phyloP scores from a whole-genome alignment of 1,284 basidiomycete genomes.

The Singerocomus inundabilis region DNA sequence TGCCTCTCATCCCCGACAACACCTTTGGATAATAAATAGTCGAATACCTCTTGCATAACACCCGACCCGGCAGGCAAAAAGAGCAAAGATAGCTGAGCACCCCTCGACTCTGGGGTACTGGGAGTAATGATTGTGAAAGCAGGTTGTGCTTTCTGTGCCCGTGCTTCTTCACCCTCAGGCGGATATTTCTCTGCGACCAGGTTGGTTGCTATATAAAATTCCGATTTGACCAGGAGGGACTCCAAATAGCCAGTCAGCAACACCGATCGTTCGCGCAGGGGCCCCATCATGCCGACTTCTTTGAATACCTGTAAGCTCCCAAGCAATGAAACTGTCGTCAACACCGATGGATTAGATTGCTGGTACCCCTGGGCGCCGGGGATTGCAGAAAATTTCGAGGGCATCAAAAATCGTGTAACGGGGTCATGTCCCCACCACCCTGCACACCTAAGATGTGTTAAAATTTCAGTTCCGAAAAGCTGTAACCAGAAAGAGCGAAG shows the following conservation, averaged over 20 bases:
- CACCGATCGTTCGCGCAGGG: conserved; percentile 68
- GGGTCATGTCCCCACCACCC: conserved; percentile 99
- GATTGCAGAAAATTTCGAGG: conserved; percentile 77
- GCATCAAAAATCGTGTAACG: conserved; percentile 89
- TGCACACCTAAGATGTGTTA: conserved; percentile 58
- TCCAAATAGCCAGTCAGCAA: conserved; percentile 74
- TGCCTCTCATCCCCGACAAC: conserved; percentile 88
- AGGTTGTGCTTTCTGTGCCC: conserved; percentile 17
- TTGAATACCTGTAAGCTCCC: conserved; percentile 83
- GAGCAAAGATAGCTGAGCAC: conserved; percentile 83
- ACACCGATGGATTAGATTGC: conserved; percentile 88
- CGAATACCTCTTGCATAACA: conserved; percentile 72
- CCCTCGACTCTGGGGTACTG: conserved; percentile 59
- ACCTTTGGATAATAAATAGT: conserved; percentile 62
- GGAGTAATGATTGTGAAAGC: conserved; percentile 92
- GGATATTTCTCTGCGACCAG: conserved; percentile 39
- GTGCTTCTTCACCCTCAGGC: conserved; percentile 12
- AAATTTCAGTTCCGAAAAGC: conserved; percentile 8
- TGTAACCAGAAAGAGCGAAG: conserved; percentile 14
- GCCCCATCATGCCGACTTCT: conserved; percentile 69
- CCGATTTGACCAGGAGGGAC: conserved; percentile 56
- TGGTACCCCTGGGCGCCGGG: conserved; percentile 93
- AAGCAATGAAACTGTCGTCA: conserved; percentile 77
- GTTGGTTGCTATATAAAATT: conserved; percentile 55
- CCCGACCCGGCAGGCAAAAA: conserved; percentile 65